Percentiles rank a stretch among this genome's conserved stretches.
Conservation (phyloP, 176 grass and related monocot species). For the maize (Zea mays) region Zm-B73-REFERENCE-NAM-5.0 NC_050105.1:116714501-116715000, state of each 20-base stretch:
- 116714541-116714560: background rate
- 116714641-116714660: background rate
- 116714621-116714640: background rate
- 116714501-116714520: constrained; percentile 83
- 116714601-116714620: background rate
- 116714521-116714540: background rate
- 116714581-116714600: background rate
- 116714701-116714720: background rate
- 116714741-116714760: too few relatives aligned
- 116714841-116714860: background rate
- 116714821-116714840: too few relatives aligned
- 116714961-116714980: background rate
- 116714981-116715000: constrained; percentile 27
- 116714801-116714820: too few relatives aligned
- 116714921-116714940: background rate
- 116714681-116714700: background rate
- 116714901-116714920: background rate
- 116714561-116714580: background rate
- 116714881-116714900: background rate
- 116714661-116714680: background rate
- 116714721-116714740: too few relatives aligned
- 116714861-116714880: background rate
- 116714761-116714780: too few relatives aligned
- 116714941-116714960: too few relatives aligned
- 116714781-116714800: too few relatives aligned